Base-by-base conservation (phyloP, 176 grass and related monocot species). In the Paspalum vaginatum region DNA sequence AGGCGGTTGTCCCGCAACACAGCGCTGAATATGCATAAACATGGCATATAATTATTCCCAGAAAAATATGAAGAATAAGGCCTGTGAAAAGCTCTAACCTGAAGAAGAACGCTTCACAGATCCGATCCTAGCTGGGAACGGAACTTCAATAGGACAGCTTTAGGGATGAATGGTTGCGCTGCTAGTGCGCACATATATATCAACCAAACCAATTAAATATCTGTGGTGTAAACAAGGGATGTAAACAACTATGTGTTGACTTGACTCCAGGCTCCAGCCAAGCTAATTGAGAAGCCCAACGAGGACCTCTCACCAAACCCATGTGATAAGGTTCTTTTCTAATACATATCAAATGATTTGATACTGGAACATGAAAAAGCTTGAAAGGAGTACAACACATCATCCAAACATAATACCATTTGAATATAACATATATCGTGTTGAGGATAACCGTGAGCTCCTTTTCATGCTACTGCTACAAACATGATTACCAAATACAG, bases 191-290 rank as follows among this genome's bases (percentile, higher is more conserved):
- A 11, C 12, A 17, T 54, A 7, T 32, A 26, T 68, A 45, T 57
- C 12, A 13, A 57, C 0, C 8, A 57, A 57, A 15, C 64, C 9
- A 68, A 2, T 20, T 9, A 56, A 21, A 56, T 56, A 56, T 56
- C 18, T 2, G 21, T 56, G 20, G 8, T 21, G 54, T 41, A 52
- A 66, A 32, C 37, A 39, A 67, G n/a, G n/a, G n/a, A n/a, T 21
- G 54, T 41, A 52, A 66, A 32, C 37, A 39, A 67, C 27, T 6
- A 9, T 42, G 16, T 0, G 78, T 80, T 80, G 78, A 68, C 78
- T 68, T 80, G 63, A 80, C 77, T 26, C 37, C 5, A 16, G n/a
- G 32, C 32, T 32, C 32, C 32, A 32, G 1, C 49, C 3, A 51
- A 16, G 13, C 12, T 51, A 51, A 51, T 13, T 51, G 16, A 51